Evolutionary conservation across 305 asterid species (phyloP), one percentile per base, ranked within the genome.

Genomic region (Fraxinus xanthoxyloides): DNA sequence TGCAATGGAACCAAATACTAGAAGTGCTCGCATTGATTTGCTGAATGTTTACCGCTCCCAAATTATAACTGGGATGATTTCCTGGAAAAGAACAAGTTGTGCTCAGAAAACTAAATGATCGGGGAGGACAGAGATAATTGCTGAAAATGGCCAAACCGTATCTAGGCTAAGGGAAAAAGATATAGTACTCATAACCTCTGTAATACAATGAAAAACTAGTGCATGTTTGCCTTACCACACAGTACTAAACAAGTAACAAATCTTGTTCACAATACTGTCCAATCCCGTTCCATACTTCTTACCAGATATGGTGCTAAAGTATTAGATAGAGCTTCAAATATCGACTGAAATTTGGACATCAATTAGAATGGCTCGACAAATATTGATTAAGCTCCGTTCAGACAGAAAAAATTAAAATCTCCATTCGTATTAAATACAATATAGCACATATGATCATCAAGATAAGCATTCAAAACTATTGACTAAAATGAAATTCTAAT

Each of bases 1-100:
- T 40, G 92, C 85, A 83, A 94, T 86, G 61, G 97, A 90, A 82
- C 92, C 91, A 87, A 92, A 85, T n/a, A 94, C 89, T 78, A 93
- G 54, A 63, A 94, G 83, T 76, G 91, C 98, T 76, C 91, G 82
- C 86, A 80, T 84, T 21, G 91, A 76, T 80, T 85, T 79, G 86
- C 95, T 94, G 90, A 94, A 93, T 54, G 97, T 91, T 70, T 81
- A 80, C 81, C 86, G 87, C 89, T 89, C 97, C 98, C 98, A 94
- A 83, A 83, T 87, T 81, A 94, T 79, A n/a, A 90, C 12, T 75
- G 97, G 98, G 75, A 94, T 93, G 80, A 93, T 85, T 84, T 91
- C 97, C 97, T 93, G 90, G 32, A 80, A 78, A 34, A 78, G 34
- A 24, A 65, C 34, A 65, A 26, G 35, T 10, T 34, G 3, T 12